These are phyloP conservation scores for Clohesyomyces aquaticus DNA, from an alignment of 495 filamentous ascomycete species.

Conservation along the genomic window DNA sequence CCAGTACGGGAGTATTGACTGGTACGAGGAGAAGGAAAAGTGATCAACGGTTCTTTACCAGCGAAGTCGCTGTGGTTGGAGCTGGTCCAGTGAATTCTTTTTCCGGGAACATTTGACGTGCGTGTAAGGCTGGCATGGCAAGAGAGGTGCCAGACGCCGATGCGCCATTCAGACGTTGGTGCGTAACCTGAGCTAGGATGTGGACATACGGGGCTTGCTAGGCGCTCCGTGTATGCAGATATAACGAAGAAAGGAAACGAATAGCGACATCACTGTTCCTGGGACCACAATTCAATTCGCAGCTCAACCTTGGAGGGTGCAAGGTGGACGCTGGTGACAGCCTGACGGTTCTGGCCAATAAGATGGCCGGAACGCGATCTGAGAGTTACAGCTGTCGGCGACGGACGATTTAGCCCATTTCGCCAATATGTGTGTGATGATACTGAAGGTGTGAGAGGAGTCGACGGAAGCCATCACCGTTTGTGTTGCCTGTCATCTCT, in stretches of 20 bases:
- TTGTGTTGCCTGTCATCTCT: background rate
- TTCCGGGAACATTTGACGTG: constrained; percentile 6
- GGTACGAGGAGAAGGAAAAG: background rate
- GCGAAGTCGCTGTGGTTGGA: too few relatives aligned
- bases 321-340: background rate
- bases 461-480: background rate
- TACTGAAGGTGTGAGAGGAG: background rate
- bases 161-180: constrained; percentile 2
- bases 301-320: background rate
- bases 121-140: constrained; percentile 8
- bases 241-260: background rate
- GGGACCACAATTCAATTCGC: background rate
- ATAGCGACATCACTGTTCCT: background rate
- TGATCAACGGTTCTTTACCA: background rate
- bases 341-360: background rate
- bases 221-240: background rate
- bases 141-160: background rate
- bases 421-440: background rate
- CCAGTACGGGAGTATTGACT: background rate
- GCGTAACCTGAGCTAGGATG: background rate
- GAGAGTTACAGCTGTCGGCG: background rate
- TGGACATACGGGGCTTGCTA: background rate
- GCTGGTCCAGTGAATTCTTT: too few relatives aligned
- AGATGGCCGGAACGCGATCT: background rate
- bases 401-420: background rate